Evolutionary conservation across 495 filamentous ascomycete genomes (phyloP), one percentile per base, ranked within the genome.

Genomic region (Aspergillus wentii): DNA sequence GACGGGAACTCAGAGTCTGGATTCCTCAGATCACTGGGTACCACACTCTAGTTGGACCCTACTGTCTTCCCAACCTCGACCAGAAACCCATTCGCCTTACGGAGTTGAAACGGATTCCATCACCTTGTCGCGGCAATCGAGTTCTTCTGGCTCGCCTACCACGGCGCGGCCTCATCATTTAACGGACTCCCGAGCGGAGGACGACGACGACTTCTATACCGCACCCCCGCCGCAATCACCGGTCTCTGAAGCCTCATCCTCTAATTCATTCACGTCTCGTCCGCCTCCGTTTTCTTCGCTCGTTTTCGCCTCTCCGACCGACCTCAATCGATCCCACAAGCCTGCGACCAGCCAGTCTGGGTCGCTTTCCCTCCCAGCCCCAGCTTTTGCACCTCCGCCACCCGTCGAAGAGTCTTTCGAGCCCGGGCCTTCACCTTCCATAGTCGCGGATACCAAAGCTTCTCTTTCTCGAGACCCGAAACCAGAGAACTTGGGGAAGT

Each of bases 401-500:
- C 52, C 60, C 35, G 51, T 61, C 38, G 58, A 63, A 33, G 66
- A 62, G 45, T 43, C 56, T 35, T 41, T 59, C 39, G 52, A 80
- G 56, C 67, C 77, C 38, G 61, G 68, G 40, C 54, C 69, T 30
- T 69, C 62, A 25, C 69, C 73, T 59, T 74, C 56, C 43, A 64
- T 78, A 46, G 74, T 85, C 55, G 81, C 79, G 38, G 88, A 92
- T 48, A 88, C 86, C 53, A 92, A 95, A 67, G 82, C 83, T 46
- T 86, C 81, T 20, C 80, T 92, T 50, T 51, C 55, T 14, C 73
- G 68, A 36, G 88, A 94, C 53, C 79, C 75, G 46, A 94, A 94
- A 65, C 78, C 81, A 41, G 82, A 85, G 40, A 71, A 75, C 8
- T 68, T 72, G 22, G 76, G 72, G 35, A 83, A 83, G 55, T 77